Evolutionary conservation across 345 rosid species (phyloP).

Genomic region (Moricandia moricandioides): DNA sequence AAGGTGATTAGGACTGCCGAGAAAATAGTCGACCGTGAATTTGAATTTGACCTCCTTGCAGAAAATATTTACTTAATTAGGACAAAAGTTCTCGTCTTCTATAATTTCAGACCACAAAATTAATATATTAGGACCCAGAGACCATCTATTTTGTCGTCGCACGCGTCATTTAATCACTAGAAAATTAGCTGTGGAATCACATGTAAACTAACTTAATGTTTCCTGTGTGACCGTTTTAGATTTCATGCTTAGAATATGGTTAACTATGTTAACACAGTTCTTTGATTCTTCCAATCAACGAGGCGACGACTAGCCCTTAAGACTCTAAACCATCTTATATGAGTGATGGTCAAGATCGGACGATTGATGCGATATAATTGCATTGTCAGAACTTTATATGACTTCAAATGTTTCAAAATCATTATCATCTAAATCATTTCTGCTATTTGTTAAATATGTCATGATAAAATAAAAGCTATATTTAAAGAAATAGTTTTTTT

Average conservation of each 20-base stretch:
- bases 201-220: conserved; percentile 2
- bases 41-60: neutral
- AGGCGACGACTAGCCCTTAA: too few relatives aligned
- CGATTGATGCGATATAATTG: too few relatives aligned
- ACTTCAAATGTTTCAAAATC: neutral
- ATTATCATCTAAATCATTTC: neutral
- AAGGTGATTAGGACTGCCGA: conserved; percentile 13
- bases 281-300: neutral
- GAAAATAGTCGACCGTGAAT: neutral
- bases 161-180: neutral
- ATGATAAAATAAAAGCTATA: neutral
- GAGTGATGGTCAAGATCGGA: neutral
- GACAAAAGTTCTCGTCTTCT: neutral
- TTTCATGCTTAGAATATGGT: neutral
- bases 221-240: neutral
- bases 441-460: neutral
- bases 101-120: neutral
- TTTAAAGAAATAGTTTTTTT: too few relatives aligned
- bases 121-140: neutral
- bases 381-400: neutral
- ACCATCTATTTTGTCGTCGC: neutral
- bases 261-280: neutral
- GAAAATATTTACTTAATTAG: neutral
- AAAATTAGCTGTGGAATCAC: neutral
- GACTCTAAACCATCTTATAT: neutral